Base-by-base conservation (phyloP, 345 rosid species). In the Salix purpurea region DNA sequence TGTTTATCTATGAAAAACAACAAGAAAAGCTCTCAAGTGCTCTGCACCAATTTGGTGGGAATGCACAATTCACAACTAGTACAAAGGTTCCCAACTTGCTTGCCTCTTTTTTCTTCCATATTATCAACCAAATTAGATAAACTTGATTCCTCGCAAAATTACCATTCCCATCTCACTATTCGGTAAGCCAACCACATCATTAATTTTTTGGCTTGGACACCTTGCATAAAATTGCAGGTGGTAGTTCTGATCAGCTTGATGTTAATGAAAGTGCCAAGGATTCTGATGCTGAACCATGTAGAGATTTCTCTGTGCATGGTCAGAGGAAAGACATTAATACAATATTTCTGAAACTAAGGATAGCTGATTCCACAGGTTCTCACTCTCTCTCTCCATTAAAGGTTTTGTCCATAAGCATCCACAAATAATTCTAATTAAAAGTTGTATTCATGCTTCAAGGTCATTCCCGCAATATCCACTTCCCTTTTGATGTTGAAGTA, bases 401-500 rank as follows among this genome's bases (percentile, higher is more conserved):
- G 62, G 26, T 73, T 15, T 60, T 69, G 12, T 67, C 24, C 39
- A 62, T 72, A 69, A 39, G 52, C 69, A 65, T 70, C 72, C 62
- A 62, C 34, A 18, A 69, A 30, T 11, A 24, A 36, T 61, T 39
- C 46, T 50, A 60, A 60, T 14, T 71, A 14, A 40, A 67, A 46
- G 56, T 32, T 74, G 56, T 82, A 50, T 9, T 3, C 65, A 56
- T 81, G 68, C 60, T 56, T 18, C 21, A 83, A 96, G 99, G 98
- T 69, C 89, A 92, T 77, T 61, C 85, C 60, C 97, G 93, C 70
- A 92, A 93, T 80, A 96, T 96, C 68, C 99, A 96, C 84, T 96
- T 96, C 85, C 99, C 99, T 34, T 96, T 96, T 65, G 88, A 96
- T 87, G 86, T 84, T 74, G 94, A 88, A 76, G 91, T 89, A 70